Conservation (phyloP, 805 yeast species). For the Pichia nanzhaoensis region DNA sequence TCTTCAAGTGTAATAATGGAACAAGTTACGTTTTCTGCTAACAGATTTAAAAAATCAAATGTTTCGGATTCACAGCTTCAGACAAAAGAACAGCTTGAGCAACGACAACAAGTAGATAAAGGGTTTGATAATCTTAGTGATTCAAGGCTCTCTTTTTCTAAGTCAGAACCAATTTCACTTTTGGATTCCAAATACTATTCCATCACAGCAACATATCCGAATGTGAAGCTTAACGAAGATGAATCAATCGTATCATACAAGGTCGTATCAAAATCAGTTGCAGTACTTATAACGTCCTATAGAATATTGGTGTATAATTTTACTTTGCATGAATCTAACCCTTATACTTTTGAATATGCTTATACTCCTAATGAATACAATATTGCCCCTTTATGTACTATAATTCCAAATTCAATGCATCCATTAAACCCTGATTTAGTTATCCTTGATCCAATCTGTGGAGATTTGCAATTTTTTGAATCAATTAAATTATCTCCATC, state of each 20-base stretch:
- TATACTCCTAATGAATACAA: constrained; percentile 24
- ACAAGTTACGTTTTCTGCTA: constrained; percentile 4
- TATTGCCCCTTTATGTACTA: constrained; percentile 44
- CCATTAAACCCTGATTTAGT: constrained; percentile 61
- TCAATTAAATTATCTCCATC: constrained; percentile 62
- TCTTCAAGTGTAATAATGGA: not conserved
- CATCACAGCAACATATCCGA: too few relatives aligned
- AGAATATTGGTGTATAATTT: constrained; percentile 65
- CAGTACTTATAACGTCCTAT: constrained; percentile 35
- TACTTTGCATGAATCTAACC: constrained; percentile 51
- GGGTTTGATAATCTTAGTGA: too few relatives aligned
- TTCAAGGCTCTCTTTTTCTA: too few relatives aligned
- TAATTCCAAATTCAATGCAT: constrained; percentile 53
- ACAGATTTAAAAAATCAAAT: constrained; percentile 7
- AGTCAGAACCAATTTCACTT: too few relatives aligned
- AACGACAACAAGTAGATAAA: too few relatives aligned
- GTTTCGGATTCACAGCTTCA: too few relatives aligned
- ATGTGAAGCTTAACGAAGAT: constrained; percentile 29
- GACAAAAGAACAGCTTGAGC: too few relatives aligned
- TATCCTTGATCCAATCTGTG: constrained; percentile 51
- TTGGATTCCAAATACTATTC: too few relatives aligned
- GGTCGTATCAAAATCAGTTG: constrained; percentile 25
- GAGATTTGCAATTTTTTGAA: constrained; percentile 63
- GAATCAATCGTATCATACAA: constrained; percentile 17
- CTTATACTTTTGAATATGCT: constrained; percentile 51